Evolutionary conservation across 345 rosid species (phyloP).

Genomic region (Passiflora organensis): DNA sequence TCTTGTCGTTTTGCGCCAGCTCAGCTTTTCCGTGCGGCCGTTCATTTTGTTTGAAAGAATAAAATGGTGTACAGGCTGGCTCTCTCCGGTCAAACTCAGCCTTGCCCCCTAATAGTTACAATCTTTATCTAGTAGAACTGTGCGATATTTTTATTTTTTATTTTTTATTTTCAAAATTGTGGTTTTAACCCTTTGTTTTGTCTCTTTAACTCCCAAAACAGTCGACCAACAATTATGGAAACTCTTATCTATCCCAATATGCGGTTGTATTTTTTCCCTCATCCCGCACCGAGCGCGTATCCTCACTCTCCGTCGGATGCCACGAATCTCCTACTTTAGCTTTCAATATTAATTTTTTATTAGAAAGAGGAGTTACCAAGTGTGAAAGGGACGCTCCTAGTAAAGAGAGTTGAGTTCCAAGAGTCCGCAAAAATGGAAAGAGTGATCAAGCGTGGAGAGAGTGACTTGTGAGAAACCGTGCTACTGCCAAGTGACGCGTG

Average conservation of each 20-base stretch:
- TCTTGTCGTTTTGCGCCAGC: slow-evolving; percentile 67
- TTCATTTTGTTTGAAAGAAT: slow-evolving; percentile 16
- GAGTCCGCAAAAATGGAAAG: neutral
- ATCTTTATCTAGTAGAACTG: slow-evolving; percentile 41
- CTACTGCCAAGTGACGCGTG: slow-evolving; percentile 60
- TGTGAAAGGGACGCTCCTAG: slow-evolving; percentile 43
- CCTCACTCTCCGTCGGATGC: neutral
- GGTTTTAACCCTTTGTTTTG: slow-evolving; percentile 15
- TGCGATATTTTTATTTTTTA: slow-evolving; percentile 1
- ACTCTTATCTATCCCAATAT: slow-evolving; percentile 1
- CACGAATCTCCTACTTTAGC: no score
- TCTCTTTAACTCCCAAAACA: slow-evolving; percentile 31
- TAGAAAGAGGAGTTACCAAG: slow-evolving; percentile 7
- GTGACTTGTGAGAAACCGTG: slow-evolving; percentile 29
- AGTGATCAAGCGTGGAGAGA: neutral
- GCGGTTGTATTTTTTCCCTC: neutral
- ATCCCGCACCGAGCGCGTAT: neutral
- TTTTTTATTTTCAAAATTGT: slow-evolving; percentile 19
- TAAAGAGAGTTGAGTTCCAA: slow-evolving; percentile 5
- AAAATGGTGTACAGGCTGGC: slow-evolving; percentile 75
- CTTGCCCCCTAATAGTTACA: slow-evolving; percentile 43
- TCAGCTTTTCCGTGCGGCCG: slow-evolving; percentile 44
- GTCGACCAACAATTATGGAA: neutral
- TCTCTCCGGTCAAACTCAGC: slow-evolving; percentile 51
- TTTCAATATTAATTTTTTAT: no score